Evolutionary conservation across 164 flowering plant species (phyloP), one percentile per base, ranked within the genome.

Genomic region (Kingdonia uniflora): DNA sequence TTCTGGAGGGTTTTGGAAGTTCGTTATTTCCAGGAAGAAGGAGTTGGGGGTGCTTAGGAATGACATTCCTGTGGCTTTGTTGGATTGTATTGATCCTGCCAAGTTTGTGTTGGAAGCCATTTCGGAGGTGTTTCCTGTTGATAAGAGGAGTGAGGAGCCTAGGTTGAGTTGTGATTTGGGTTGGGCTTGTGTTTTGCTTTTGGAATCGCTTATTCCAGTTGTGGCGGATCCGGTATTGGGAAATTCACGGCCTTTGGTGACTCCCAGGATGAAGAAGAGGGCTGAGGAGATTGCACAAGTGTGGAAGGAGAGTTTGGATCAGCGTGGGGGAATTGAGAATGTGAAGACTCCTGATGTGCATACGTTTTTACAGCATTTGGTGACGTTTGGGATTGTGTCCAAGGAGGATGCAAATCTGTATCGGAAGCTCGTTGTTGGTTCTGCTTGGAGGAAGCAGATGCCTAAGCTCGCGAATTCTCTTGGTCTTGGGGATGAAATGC

Each of bases 401-500:
- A 63, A 76, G 69, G 88, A 76, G 57, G 98, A 92, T 69, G 64
- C 76, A 6, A 70, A 67, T 20, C 64, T 92, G 60, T 87, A 87
- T 29, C 40, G 94, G 70, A 85, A 84, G 74, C 87, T 92, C 35
- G 83, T 92, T 35, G 81, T 92, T 54, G 94, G 76, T 6, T 85
- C 89, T 24, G 98, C 98, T 0, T 85, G 98, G 98, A 55, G 98
- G 71, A 92, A 87, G 74, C 96, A 87, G 80, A 92, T 92, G 98
- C 98, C 98, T 0, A 92, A 78, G 77, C 92, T 92, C 14, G 98
- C 98, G 0, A 77, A 85, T 54, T 80, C 90, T 0, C 96, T 92
- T 46, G 98, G 98, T 1, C 66, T 92, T 23, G 78, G 79, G 26
- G 81, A 84, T 57, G 62, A 79, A 62, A 84, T 92, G 95, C 77